Conservation (phyloP, 2,329 filamentous ascomycete species). For the Zasmidium cellare region DNA sequence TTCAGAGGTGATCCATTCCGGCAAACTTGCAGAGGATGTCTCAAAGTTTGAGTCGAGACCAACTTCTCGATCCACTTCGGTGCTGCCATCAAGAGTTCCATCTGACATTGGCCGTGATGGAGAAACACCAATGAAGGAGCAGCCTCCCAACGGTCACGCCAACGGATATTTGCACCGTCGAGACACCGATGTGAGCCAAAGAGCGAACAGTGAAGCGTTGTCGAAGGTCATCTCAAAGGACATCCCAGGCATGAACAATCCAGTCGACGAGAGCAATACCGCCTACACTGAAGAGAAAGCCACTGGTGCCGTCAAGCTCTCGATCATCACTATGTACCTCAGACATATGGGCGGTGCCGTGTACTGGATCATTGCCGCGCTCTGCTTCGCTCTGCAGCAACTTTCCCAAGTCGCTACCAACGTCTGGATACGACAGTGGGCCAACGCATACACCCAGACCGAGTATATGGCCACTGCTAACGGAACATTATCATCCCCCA, state of each 20-base stretch:
- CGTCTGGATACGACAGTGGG: slow-evolving; percentile 93
- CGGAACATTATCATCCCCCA: slow-evolving; percentile 25
- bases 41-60: slow-evolving; percentile 65
- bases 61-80: slow-evolving; percentile 68
- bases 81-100: slow-evolving; percentile 72
- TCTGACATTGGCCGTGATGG: slow-evolving; percentile 71
- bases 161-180: slow-evolving; percentile 46
- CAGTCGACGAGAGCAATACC: slow-evolving; percentile 51
- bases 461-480: slow-evolving; percentile 36
- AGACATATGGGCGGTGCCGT: slow-evolving; percentile 92
- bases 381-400: slow-evolving; percentile 81
- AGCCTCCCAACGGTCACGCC: slow-evolving; percentile 38
- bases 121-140: slow-evolving; percentile 28
- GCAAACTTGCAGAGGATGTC: slow-evolving; percentile 83
- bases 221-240: slow-evolving; percentile 47
- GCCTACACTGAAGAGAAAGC: slow-evolving; percentile 69
- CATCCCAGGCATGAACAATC: slow-evolving; percentile 38
- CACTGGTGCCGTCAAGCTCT: slow-evolving; percentile 82
- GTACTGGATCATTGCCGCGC: slow-evolving; percentile 79
- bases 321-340: slow-evolving; percentile 83
- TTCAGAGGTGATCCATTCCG: slow-evolving; percentile 77
- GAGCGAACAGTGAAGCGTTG: slow-evolving; percentile 44
- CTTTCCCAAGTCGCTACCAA: slow-evolving; percentile 84
- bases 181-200: slow-evolving; percentile 37
- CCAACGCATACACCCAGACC: slow-evolving; percentile 70